phyloP scores from a whole-genome alignment of 768 basidiomycete species.

The Mycena crocata region DNA sequence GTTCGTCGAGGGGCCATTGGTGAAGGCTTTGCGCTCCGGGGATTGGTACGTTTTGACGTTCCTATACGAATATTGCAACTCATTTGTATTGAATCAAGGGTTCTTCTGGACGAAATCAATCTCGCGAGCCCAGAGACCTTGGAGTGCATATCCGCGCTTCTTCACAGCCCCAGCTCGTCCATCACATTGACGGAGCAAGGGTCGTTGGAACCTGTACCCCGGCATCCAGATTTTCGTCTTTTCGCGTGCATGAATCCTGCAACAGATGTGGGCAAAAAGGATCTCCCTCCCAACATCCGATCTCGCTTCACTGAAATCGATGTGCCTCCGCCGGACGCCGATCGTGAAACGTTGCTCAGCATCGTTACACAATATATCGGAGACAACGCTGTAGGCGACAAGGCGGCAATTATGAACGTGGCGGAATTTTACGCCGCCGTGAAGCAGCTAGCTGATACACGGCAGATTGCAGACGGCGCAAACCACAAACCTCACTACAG shows the following conservation, averaged over 20 bases:
- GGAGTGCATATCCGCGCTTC: slow-evolving; percentile 89
- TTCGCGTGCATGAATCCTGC: slow-evolving; percentile 99
- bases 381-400: slow-evolving; percentile 83
- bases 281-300: slow-evolving; percentile 91
- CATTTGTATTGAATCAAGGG: slow-evolving; percentile 59
- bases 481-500: slow-evolving; percentile 96
- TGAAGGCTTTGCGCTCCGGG: slow-evolving; percentile 87
- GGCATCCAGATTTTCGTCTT: slow-evolving; percentile 95
- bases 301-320: slow-evolving; percentile 95
- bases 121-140: slow-evolving; percentile 94
- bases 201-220: slow-evolving; percentile 86
- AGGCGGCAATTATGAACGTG: slow-evolving; percentile 87
- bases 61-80: not conserved
- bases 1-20: slow-evolving; percentile 96
- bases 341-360: slow-evolving; percentile 87
- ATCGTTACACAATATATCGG: slow-evolving; percentile 94
- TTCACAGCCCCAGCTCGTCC: slow-evolving; percentile 87
- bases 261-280: slow-evolving; percentile 98
- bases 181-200: slow-evolving; percentile 95
- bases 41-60: slow-evolving; percentile 76
- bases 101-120: slow-evolving; percentile 96
- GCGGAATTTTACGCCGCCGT: slow-evolving; percentile 91
- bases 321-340: slow-evolving; percentile 93
- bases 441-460: slow-evolving; percentile 77
- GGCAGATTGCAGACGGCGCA: slow-evolving; percentile 91